A percentile compares a stretch with the other conserved stretches of the same genome.
These are phyloP conservation scores for Metarhizium humberi DNA, from an alignment of 2,329 filamentous ascomycete genomes.

Conservation along the genomic window DNA sequence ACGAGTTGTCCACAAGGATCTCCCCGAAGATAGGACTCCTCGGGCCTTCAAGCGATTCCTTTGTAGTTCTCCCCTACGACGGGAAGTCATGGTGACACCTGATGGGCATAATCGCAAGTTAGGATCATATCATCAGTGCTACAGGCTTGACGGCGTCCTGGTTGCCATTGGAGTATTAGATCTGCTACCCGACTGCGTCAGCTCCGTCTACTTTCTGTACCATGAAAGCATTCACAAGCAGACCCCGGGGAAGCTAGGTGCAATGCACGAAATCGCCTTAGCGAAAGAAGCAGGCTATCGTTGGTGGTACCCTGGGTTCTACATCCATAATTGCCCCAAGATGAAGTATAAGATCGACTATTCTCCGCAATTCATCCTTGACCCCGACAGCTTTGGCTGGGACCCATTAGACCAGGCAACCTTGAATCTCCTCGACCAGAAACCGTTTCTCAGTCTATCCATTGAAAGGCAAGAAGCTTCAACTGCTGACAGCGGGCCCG, in stretches of 20 bases:
- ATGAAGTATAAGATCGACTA: constrained; percentile 84
- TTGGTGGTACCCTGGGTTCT: constrained; percentile 75
- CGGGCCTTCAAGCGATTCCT: constrained; percentile 62
- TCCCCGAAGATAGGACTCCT: constrained; percentile 46
- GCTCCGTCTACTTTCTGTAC: constrained; percentile 77
- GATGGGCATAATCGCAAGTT: constrained; percentile 46
- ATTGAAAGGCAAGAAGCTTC: constrained; percentile 17
- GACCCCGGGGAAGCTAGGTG: constrained; percentile 67
- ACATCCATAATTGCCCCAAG: constrained; percentile 72
- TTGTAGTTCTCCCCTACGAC: constrained; percentile 58
- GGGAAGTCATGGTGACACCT: constrained; percentile 29
- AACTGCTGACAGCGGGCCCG: not conserved
- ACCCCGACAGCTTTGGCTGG: constrained; percentile 58
- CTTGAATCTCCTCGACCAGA: constrained; percentile 39
- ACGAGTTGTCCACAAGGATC: constrained; percentile 60
- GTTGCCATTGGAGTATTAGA: constrained; percentile 72
- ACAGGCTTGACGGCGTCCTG: constrained; percentile 65
- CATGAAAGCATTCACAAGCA: constrained; percentile 62
- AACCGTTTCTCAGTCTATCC: constrained; percentile 45
- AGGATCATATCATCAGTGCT: constrained; percentile 76
- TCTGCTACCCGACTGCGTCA: constrained; percentile 66
- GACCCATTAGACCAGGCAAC: constrained; percentile 44
- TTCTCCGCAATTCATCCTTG: constrained; percentile 62
- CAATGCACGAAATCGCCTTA: constrained; percentile 62
- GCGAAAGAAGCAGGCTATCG: constrained; percentile 60